These are phyloP conservation scores for Quercus lobata DNA, from an alignment of 331 rosid genomes.

Conservation along the genomic window DNA sequence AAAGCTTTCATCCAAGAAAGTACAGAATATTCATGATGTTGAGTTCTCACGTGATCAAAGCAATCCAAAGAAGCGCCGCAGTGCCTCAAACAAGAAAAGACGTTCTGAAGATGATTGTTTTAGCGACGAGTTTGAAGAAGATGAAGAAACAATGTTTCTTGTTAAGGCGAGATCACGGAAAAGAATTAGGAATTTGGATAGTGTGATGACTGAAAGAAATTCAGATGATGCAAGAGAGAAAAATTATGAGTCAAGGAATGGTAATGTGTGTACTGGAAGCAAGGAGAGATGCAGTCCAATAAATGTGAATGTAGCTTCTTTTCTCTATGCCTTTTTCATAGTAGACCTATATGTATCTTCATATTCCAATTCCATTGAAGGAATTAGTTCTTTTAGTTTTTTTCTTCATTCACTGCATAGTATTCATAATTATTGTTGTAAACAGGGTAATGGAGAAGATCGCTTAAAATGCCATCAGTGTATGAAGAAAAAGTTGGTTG, in stretches of 20 bases:
- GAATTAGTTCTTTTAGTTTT: not conserved
- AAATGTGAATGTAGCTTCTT: slow-evolving; percentile 20
- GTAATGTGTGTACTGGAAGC: not conserved
- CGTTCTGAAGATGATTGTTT: slow-evolving; percentile 20
- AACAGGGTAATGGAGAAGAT: slow-evolving; percentile 30
- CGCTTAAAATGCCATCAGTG: slow-evolving; percentile 69
- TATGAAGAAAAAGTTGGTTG: slow-evolving; percentile 32
- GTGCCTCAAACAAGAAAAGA: slow-evolving; percentile 13
- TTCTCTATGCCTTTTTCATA: slow-evolving; percentile 4
- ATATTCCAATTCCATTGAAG: not conserved
- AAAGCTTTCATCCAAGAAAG: slow-evolving; percentile 15
- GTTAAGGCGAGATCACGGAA: slow-evolving; percentile 30
- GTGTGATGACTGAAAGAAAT: slow-evolving; percentile 1
- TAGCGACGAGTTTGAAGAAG: slow-evolving; percentile 28
- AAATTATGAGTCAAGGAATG: not conserved
- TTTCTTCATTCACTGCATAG: not conserved
- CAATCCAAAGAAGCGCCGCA: slow-evolving; percentile 18
- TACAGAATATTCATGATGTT: not conserved
- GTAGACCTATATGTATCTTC: not conserved
- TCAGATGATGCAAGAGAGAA: slow-evolving; percentile 14
- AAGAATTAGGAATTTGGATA: slow-evolving; percentile 28
- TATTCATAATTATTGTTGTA: not conserved
- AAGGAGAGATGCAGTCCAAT: not conserved
- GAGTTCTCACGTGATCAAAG: slow-evolving; percentile 1
- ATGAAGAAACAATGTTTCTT: slow-evolving; percentile 36